phyloP scores from a whole-genome alignment of 225 moss, liverwort and hornwort genomes.

The Takakia lepidozioides region DNA sequence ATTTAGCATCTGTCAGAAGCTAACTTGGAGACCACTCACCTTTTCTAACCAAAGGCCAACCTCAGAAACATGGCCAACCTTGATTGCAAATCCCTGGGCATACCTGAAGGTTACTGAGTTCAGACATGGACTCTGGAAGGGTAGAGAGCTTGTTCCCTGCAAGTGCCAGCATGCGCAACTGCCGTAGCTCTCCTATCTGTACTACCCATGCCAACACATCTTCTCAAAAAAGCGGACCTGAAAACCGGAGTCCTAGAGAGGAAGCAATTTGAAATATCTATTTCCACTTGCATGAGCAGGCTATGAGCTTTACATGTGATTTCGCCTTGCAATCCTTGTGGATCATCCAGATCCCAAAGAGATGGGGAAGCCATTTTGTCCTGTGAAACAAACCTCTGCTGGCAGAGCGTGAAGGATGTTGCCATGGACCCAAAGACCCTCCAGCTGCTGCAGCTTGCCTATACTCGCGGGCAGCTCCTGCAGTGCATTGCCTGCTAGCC shows the following conservation, averaged over 20 bases:
- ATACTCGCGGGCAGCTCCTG: constrained; percentile 60
- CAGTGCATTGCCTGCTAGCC: constrained; percentile 68
- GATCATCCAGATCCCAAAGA: no score
- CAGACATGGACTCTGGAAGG: constrained; percentile 57
- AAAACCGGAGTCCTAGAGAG: no score
- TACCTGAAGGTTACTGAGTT: constrained; percentile 65
- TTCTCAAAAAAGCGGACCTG: constrained; percentile 2
- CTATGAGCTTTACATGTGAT: no score
- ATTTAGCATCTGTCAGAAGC: no score
- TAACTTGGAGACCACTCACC: no score
- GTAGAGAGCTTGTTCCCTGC: constrained; percentile 63
- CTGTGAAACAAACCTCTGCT: constrained; percentile 30
- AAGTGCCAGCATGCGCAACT: constrained; percentile 61
- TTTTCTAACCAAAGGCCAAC: no score
- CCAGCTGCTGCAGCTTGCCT: constrained; percentile 58
- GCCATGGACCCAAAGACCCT: constrained; percentile 86
- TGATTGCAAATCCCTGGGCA: constrained; percentile 2
- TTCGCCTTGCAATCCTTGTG: no score
- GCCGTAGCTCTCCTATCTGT: constrained; percentile 69
- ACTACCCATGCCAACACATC: not conserved
- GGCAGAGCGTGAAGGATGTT: constrained; percentile 61
- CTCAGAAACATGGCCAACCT: constrained; percentile 81
- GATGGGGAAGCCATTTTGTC: no score
- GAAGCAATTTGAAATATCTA: no score
- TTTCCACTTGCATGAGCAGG: no score